Base-by-base conservation (phyloP, 345 rosid genomes). In the Hirschfeldia incana region DNA sequence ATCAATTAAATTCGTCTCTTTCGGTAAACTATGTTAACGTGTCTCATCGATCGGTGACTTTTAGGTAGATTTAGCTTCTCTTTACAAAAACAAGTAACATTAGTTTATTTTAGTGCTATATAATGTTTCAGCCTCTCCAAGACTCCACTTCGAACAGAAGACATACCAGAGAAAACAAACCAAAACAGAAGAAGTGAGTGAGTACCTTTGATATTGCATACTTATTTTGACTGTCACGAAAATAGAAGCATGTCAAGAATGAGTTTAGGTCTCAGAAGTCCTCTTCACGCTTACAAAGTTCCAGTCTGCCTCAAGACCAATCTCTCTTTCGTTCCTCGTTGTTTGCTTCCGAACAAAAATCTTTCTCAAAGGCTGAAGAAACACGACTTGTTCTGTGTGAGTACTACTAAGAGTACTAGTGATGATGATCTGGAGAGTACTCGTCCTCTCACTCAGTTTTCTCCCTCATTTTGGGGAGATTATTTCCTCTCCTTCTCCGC, bases 381-480 rank as follows among this genome's bases (percentile, higher is more conserved):
- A 68, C 57, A 42, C n/a, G 5, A 28, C 26, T 3, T 46, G 62
- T 46, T 69, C 12, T 28, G 39, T 49, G 39, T 46, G 8, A 69
- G 8, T 42, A 27, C 26, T 51, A 27, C 61, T 44, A 65, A 16
- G 26, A 36, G 27, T 65, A 15, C 46, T 39, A 39, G 46, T 39
- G 46, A 5, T 37, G 32, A 1, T 17, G 62, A 69, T 69, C 61
- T 53, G 10, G 74, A 70, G 30, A 70, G 30, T 10, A 55, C 16
- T 57, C 74, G 74, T 53, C 74, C 74, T 3, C 32, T 69, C 46
- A 69, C 6, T 3, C 27, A 69, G 2, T 53, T 69, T 69, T 9
- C 32, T 8, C 73, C 73, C n/a, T 69, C 63, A 9, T 16, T 8
- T 30, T 69, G 63, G 73, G 73, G 62, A 0, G 62, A 69, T 7